phyloP scores from a whole-genome alignment of 805 yeast genomes.

The Scheffersomyces coipomensis region DNA sequence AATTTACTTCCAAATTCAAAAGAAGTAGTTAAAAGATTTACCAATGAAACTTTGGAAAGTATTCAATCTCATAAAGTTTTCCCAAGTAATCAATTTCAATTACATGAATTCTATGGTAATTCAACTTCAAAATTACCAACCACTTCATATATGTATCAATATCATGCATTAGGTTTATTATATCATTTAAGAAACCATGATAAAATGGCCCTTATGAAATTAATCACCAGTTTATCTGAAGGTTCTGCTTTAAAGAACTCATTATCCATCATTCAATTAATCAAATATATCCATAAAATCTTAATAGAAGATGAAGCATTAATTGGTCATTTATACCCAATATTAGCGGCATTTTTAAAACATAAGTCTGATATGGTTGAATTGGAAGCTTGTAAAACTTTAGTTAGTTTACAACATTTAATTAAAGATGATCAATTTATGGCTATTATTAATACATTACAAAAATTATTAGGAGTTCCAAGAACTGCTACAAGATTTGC shows the following conservation, averaged over 20 bases:
- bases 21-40: slow-evolving; percentile 90
- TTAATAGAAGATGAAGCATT: slow-evolving; percentile 70
- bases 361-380: slow-evolving; percentile 88
- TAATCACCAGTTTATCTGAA: slow-evolving; percentile 74
- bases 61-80: slow-evolving; percentile 60
- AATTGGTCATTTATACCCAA: slow-evolving; percentile 56
- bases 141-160: slow-evolving; percentile 83
- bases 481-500: slow-evolving; percentile 88
- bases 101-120: slow-evolving; percentile 56
- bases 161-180: slow-evolving; percentile 90
- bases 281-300: slow-evolving; percentile 75
- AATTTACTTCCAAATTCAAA: slow-evolving; percentile 86
- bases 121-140: slow-evolving; percentile 54
- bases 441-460: slow-evolving; percentile 70
- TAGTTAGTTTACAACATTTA: slow-evolving; percentile 51
- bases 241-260: slow-evolving; percentile 69
- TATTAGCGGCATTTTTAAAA: slow-evolving; percentile 67
- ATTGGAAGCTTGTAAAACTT: slow-evolving; percentile 84
- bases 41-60: slow-evolving; percentile 93
- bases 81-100: slow-evolving; percentile 47
- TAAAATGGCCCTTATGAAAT: slow-evolving; percentile 87
- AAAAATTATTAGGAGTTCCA: slow-evolving; percentile 78
- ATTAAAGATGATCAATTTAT: slow-evolving; percentile 65
- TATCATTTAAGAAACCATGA: slow-evolving; percentile 88
- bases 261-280: slow-evolving; percentile 80